Evolutionary conservation across 805 yeast species (phyloP).

Genomic region (Pichia rugopelliculosa): DNA sequence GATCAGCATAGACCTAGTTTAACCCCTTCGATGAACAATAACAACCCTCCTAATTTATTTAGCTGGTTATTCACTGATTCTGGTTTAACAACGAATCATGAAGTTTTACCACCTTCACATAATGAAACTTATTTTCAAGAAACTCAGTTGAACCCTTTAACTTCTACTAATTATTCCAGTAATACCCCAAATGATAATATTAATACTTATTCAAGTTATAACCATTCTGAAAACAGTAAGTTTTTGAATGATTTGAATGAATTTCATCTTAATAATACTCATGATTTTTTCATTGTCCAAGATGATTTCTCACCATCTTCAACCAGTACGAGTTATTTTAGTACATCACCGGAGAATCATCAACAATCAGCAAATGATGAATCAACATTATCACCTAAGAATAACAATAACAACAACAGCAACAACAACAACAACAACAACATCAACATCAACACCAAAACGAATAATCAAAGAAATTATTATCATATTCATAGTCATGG

Average conservation of each 20-base stretch:
- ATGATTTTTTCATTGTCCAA: slow-evolving; percentile 26
- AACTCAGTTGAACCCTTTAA: neutral
- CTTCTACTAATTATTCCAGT: neutral
- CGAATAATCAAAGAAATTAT: neutral
- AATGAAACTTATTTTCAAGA: slow-evolving; percentile 3
- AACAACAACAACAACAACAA: too few species aligned
- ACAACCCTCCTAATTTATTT: slow-evolving; percentile 12
- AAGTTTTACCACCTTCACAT: neutral
- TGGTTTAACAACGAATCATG: neutral
- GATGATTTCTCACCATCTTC: slow-evolving; percentile 22
- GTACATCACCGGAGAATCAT: slow-evolving; percentile 1
- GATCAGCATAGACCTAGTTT: neutral
- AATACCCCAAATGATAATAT: neutral
- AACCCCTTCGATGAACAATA: neutral
- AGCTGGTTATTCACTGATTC: slow-evolving; percentile 26
- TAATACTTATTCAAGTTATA: neutral
- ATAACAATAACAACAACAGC: too few species aligned
- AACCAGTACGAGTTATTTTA: slow-evolving; percentile 9
- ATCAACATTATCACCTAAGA: neutral
- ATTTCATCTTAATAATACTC: slow-evolving; percentile 19
- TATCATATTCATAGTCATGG: neutral
- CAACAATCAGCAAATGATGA: neutral
- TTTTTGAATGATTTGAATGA: slow-evolving; percentile 20
- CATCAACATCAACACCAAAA: too few species aligned
- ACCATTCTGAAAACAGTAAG: slow-evolving; percentile 1